These are phyloP conservation scores for Mucor irregularis DNA, from an alignment of 371 early-diverging fungal species.

Conservation along the genomic window DNA sequence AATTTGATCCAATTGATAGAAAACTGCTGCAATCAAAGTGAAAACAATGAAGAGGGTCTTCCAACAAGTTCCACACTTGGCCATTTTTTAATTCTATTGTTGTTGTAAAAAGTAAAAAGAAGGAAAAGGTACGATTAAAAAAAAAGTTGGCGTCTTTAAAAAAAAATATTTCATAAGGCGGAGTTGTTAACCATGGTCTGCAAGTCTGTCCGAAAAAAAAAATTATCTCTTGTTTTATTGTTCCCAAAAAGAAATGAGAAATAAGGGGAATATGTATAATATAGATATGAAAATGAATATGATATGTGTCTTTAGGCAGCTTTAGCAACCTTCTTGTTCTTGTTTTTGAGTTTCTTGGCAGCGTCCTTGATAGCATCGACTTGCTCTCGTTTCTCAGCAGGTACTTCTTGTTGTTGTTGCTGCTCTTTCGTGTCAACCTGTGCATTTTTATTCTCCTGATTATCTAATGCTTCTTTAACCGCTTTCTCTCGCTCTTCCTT, in stretches of 20 bases:
- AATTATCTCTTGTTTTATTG: too few relatives aligned
- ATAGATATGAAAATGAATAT: neutral
- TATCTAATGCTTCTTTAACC: neutral
- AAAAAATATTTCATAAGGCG: neutral
- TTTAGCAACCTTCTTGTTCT: neutral
- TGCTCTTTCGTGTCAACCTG: too few relatives aligned
- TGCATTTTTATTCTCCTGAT: too few relatives aligned
- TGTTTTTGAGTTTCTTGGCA: neutral
- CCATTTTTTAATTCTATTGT: neutral
- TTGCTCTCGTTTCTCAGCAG: neutral
- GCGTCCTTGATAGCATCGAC: neutral
- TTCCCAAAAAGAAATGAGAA: neutral
- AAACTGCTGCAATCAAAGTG: conserved; percentile 28
- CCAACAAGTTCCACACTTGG: conserved; percentile 10
- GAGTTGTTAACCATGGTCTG: conserved; percentile 5
- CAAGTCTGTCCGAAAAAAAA: conserved; percentile 8
- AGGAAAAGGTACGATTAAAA: neutral
- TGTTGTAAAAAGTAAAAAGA: neutral
- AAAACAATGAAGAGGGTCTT: conserved; percentile 26
- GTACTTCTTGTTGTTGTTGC: too few relatives aligned
- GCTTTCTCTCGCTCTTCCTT: neutral
- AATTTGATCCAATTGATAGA: conserved; percentile 41
- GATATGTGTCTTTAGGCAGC: neutral
- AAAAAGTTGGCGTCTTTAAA: neutral
- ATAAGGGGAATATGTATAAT: neutral